phyloP scores from a whole-genome alignment of 2,329 filamentous ascomycete genomes.

The Fusarium drepaniforme region DNA sequence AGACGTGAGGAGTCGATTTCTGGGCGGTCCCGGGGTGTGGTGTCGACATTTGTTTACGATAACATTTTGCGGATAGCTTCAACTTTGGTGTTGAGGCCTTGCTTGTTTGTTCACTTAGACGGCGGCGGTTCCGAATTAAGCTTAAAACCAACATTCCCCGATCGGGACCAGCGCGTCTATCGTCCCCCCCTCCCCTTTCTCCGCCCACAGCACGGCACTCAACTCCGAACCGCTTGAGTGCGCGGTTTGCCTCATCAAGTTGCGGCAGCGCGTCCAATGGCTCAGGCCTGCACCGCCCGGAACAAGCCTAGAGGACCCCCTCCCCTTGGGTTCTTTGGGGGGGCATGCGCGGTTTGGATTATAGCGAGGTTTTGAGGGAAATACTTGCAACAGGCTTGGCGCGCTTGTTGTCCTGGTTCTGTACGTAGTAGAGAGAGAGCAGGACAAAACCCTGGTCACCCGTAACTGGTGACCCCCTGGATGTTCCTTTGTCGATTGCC shows the following conservation, averaged over 20 bases:
- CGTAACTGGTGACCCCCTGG: not conserved
- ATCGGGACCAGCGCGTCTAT: slow-evolving; percentile 3
- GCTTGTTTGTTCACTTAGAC: not conserved
- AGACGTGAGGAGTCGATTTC: not conserved
- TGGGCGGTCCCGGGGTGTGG: not conserved
- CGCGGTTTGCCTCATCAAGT: not conserved
- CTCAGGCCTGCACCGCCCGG: slow-evolving; percentile 3
- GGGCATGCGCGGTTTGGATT: not conserved
- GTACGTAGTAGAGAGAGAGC: not conserved
- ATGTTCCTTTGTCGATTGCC: not conserved
- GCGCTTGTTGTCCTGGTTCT: not conserved
- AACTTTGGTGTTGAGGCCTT: not conserved
- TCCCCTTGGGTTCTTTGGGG: not conserved
- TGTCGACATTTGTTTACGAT: not conserved
- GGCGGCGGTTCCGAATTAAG: not conserved
- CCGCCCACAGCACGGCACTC: not conserved
- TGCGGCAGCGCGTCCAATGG: slow-evolving; percentile 4
- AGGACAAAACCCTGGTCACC: not conserved
- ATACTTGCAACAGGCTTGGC: slow-evolving; percentile 12
- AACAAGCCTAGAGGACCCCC: slow-evolving; percentile 4
- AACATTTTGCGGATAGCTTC: not conserved
- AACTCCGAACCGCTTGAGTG: not conserved
- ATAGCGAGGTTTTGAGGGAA: slow-evolving; percentile 5
- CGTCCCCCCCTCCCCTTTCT: not conserved
- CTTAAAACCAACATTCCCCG: not conserved